These are phyloP conservation scores for Macrophomina tecta DNA, from an alignment of 2,329 filamentous ascomycete species.

Conservation along the genomic window DNA sequence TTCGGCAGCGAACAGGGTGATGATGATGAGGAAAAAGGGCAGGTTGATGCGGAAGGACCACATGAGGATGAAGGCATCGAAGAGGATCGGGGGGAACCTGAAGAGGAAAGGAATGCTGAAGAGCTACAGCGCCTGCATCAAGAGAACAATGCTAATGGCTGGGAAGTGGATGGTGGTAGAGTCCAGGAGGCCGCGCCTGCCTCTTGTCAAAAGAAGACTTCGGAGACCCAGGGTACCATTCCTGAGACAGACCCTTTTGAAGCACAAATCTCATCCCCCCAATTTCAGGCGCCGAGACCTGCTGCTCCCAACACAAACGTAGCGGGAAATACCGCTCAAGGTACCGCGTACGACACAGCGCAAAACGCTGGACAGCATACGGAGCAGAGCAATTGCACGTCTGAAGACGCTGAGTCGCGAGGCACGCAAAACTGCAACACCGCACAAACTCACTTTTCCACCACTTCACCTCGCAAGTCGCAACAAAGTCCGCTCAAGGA, in stretches of 20 bases:
- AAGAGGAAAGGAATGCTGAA: background rate
- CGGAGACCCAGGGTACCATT: conserved; percentile 13
- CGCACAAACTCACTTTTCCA: conserved; percentile 47
- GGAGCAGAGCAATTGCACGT: background rate
- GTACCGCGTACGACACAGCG: background rate
- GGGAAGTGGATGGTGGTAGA: no score
- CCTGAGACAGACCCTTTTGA: conserved; percentile 17
- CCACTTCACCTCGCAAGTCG: conserved; percentile 24
- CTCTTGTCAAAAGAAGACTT: background rate
- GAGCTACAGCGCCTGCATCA: background rate
- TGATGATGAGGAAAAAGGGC: conserved; percentile 2
- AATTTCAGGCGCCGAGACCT: background rate
- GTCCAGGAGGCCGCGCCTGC: no score
- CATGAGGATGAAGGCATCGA: background rate
- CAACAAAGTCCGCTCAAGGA: conserved; percentile 6
- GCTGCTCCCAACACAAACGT: background rate
- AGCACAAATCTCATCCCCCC: background rate
- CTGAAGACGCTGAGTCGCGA: background rate
- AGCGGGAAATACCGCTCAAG: background rate
- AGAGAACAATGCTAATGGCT: background rate
- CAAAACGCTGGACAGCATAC: background rate
- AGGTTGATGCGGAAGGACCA: background rate
- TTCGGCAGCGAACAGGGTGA: background rate
- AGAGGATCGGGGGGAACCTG: background rate
- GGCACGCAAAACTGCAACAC: conserved; percentile 30